Base-by-base conservation (phyloP, 78 protist species). In the Dictyostelium capitatum region DNA sequence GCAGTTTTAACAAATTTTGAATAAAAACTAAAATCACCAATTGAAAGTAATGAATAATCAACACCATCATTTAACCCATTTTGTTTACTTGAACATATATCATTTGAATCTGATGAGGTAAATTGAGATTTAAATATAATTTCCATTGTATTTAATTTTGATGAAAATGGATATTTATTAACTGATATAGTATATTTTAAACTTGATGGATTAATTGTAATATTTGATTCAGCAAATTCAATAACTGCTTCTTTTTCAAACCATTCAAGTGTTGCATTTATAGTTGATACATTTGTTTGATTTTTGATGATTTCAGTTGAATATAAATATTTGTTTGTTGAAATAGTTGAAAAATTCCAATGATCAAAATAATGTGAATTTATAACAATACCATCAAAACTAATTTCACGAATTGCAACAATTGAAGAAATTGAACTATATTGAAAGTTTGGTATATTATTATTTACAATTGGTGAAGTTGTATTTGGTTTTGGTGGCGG, bases 131-230 rank as follows among this genome's bases (percentile, higher is more conserved):
- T 75, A 37, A 48, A 8, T 20, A 75, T n/a, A 5, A 84, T 25
- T 48, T 84, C 82, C 19, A 84, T 10, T 23, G 47, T 20, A 47
- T 84, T 84, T 9, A 84, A 46, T 11, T n/a, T 5, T 17, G 67
- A 10, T 23, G 48, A 11, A 32, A 84, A 84, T 11, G 25, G 25
- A 20, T 84, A 84, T 12, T 59, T 82, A 30, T 69, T 19, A 0
- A 84, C 14, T 20, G 37, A 9, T 30, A 84, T 75, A 1, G 74
- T 43, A 51, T 84, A 84, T 48, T 84, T 84, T 6, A 84, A 23
- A n/a, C 81, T 47, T 19, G 57, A 69, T 70, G 91, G 91, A 19
- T 47, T 51, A n/a, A 83, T 83, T 4, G 54, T 43, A 17, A 73
- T 9, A 6, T 48, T 25, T 46, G 51, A 41, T 10, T 47, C 54